These are phyloP conservation scores for Talaromyces albobiverticillius DNA, from an alignment of 2,329 filamentous ascomycete genomes.

Conservation along the genomic window DNA sequence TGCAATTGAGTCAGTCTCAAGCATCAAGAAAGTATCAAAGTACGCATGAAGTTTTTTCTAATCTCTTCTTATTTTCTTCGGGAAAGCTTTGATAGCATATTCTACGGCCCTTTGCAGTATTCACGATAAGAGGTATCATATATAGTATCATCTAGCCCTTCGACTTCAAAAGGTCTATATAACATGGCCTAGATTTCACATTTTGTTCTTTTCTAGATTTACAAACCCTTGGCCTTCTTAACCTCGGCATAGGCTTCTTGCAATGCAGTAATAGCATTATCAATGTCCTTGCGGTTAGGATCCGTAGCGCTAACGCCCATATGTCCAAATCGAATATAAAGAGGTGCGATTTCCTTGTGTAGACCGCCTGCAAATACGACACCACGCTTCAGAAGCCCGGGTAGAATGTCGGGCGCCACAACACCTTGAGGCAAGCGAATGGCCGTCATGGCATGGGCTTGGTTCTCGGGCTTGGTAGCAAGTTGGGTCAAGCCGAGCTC, in stretches of 20 bases:
- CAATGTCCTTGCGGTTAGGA: constrained; percentile 73
- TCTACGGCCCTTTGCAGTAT: too few species aligned
- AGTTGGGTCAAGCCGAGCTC: constrained; percentile 85
- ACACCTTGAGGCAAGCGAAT: constrained; percentile 89
- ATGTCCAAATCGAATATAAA: constrained; percentile 94
- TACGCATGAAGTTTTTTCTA: too few species aligned
- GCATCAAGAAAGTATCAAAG: too few species aligned
- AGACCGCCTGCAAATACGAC: constrained; percentile 93
- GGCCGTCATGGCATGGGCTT: constrained; percentile 96
- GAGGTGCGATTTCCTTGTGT: constrained; percentile 90
- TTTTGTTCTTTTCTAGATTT: too few species aligned
- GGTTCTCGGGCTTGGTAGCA: constrained; percentile 78
- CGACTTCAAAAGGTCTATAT: too few species aligned
- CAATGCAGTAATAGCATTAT: constrained; percentile 76
- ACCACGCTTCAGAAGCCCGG: constrained; percentile 78
- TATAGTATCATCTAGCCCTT: too few species aligned
- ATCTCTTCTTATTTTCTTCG: too few species aligned
- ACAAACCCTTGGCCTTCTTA: constrained; percentile 57
- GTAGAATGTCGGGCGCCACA: constrained; percentile 76
- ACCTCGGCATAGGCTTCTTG: constrained; percentile 72
- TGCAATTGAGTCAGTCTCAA: not conserved
- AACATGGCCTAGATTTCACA: too few species aligned
- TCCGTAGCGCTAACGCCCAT: constrained; percentile 95
- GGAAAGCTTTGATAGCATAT: too few species aligned
- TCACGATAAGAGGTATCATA: too few species aligned